Conservation (phyloP, 495 filamentous ascomycete species). For the Annulohypoxylon stygium region DNA sequence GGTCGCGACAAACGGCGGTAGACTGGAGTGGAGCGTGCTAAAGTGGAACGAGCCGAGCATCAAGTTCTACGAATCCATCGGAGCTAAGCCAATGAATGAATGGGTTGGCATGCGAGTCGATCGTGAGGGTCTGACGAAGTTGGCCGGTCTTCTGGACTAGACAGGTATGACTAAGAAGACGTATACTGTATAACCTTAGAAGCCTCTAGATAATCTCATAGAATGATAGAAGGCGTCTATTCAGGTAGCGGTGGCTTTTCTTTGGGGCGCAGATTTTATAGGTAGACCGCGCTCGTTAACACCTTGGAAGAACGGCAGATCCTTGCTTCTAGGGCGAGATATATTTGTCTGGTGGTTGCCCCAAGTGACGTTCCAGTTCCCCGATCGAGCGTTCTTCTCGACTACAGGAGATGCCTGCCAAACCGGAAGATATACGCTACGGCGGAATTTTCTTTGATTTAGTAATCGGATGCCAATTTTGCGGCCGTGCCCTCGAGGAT, state of each 20-base stretch:
- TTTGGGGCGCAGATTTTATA: neutral
- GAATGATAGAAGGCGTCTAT: neutral
- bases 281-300: conserved; percentile 32
- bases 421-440: conserved; percentile 50
- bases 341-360: conserved; percentile 37
- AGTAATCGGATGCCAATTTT: conserved; percentile 49
- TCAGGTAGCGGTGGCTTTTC: conserved; percentile 1
- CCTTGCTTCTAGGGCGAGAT: conserved; percentile 27
- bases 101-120: conserved; percentile 95
- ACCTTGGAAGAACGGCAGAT: conserved; percentile 51
- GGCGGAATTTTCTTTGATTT: conserved; percentile 41
- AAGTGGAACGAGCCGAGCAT: conserved; percentile 93
- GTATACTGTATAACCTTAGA: neutral
- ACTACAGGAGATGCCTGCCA: conserved; percentile 54
- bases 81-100: conserved; percentile 83
- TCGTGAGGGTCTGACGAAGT: conserved; percentile 72
- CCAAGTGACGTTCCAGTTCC: conserved; percentile 55
- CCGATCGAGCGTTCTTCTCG: conserved; percentile 40
- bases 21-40: conserved; percentile 93
- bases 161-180: neutral
- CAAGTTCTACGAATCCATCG: conserved; percentile 86
- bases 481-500: conserved; percentile 50
- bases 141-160: conserved; percentile 65
- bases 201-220: neutral
- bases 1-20: conserved; percentile 74